Percentiles rank a stretch among this genome's conserved stretches.
phyloP scores from a whole-genome alignment of 164 flowering plant genomes.

The Berberis thunbergii region DNA sequence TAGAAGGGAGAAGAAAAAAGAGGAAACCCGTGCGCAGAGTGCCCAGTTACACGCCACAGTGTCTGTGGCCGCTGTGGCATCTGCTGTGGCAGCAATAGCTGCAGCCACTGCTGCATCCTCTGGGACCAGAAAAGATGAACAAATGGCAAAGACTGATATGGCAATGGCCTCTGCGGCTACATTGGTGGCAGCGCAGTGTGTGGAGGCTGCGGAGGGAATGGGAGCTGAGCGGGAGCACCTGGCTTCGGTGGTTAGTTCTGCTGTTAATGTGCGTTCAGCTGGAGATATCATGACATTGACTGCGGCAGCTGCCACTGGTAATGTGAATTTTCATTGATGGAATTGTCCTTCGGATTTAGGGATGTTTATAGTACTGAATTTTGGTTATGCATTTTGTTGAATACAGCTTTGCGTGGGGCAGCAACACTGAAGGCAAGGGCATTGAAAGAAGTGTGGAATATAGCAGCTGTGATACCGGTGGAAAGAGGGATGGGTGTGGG shows the following conservation, averaged over 20 bases:
- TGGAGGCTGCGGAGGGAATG: constrained; percentile 91
- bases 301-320: constrained; percentile 96
- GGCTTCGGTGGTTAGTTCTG: constrained; percentile 74
- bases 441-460: constrained; percentile 90
- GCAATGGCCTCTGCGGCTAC: constrained; percentile 97
- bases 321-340: neutral
- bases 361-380: neutral
- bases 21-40: constrained; percentile 76
- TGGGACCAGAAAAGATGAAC: constrained; percentile 59
- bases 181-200: constrained; percentile 90
- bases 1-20: constrained; percentile 87
- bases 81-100: constrained; percentile 89
- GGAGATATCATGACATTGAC: constrained; percentile 92
- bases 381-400: neutral
- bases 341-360: neutral
- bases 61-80: constrained; percentile 90
- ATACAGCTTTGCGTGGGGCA: constrained; percentile 81
- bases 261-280: constrained; percentile 83
- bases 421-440: constrained; percentile 93
- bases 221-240: constrained; percentile 93
- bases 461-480: constrained; percentile 82
- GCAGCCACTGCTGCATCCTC: constrained; percentile 84
- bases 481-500: constrained; percentile 51
- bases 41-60: constrained; percentile 95
- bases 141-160: constrained; percentile 79